Evolutionary conservation across 345 rosid genomes (phyloP), one percentile per base, ranked within the genome.

Genomic region (Theobroma cacao): DNA sequence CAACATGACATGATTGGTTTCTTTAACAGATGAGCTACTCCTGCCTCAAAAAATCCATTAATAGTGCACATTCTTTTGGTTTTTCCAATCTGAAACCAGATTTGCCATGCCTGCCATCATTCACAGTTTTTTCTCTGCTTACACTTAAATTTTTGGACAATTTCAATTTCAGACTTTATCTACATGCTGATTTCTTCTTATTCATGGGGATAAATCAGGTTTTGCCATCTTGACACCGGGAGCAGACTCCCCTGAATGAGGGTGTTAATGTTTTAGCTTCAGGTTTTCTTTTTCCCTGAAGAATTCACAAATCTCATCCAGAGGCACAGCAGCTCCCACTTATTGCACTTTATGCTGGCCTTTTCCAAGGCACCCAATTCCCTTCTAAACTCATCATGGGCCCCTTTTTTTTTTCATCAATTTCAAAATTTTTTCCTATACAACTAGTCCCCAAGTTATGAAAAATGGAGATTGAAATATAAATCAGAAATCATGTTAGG

Each of bases 281-380:
- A 52, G 47, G 45, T 60, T 14, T n/a, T n/a, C n/a, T n/a, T n/a
- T n/a, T n/a, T n/a, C n/a, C n/a, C n/a, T 64, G 17, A 52, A 52
- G 41, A 41, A 59, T 26, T 59, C 10, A 13, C 4, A 61, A 26
- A 3, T 26, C 13, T 13, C 52, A 31, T 45, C 47, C 30, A 24
- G 12, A 30, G 61, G 69, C 77, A 67, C 66, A 66, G 17, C 8
- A 56, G 33, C 59, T 69, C 80, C 75, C 50, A 75, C 53, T 62
- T n/a, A 80, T 1, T 60, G 75, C 80, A 72, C 82, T 86, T 74
- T 80, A 52, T 80, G 89, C 26, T 80, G 28, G 77, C 83, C 86
- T 82, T 84, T 84, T 28, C 11, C 64, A 13, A 15, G 81, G 75
- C 87, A 84, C 58, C 45, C 53, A 48, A 56, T 34, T 79, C 59